A percentile compares a stretch with the other conserved stretches of the same genome.
phyloP scores from a whole-genome alignment of 176 grass and related monocot species.

The Juncus effusus region DNA sequence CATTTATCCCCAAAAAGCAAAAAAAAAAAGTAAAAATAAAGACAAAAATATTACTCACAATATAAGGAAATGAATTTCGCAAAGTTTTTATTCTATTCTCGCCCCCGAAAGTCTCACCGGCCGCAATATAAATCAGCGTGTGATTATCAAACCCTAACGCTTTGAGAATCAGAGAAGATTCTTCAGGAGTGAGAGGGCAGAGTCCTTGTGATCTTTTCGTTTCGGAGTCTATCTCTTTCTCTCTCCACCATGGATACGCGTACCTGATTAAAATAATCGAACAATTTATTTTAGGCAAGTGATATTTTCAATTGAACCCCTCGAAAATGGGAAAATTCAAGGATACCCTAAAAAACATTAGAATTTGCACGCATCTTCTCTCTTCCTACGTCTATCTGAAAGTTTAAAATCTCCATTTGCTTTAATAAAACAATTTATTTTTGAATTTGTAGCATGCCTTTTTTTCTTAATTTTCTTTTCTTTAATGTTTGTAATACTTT shows the following conservation, averaged over 20 bases:
- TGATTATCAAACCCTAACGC: conserved; percentile 62
- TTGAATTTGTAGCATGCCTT: no score
- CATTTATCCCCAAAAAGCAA: no score
- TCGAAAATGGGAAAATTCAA: no score
- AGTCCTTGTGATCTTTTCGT: conserved; percentile 76
- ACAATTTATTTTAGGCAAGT: no score
- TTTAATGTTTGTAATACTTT: no score
- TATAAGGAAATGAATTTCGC: conserved; percentile 55
- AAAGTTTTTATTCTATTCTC: conserved; percentile 62
- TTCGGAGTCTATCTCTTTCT: conserved; percentile 82
- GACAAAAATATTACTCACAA: conserved; percentile 35
- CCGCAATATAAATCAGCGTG: conserved; percentile 73
- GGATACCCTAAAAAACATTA: no score
- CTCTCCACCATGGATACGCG: conserved; percentile 99
- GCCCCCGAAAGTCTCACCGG: conserved; percentile 85
- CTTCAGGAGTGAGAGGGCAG: conserved; percentile 91
- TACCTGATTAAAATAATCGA: conserved; percentile 44
- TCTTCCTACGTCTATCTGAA: no score
- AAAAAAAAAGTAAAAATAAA: conserved; percentile 4
- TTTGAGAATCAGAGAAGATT: conserved; percentile 70
- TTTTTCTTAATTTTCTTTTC: no score
- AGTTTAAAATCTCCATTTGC: no score
- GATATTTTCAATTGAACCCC: no score
- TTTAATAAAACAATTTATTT: no score
- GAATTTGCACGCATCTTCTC: background rate